Evolutionary conservation across 345 rosid genomes (phyloP), one percentile per base, ranked within the genome.

Genomic region (Sonneratia caseolaris): DNA sequence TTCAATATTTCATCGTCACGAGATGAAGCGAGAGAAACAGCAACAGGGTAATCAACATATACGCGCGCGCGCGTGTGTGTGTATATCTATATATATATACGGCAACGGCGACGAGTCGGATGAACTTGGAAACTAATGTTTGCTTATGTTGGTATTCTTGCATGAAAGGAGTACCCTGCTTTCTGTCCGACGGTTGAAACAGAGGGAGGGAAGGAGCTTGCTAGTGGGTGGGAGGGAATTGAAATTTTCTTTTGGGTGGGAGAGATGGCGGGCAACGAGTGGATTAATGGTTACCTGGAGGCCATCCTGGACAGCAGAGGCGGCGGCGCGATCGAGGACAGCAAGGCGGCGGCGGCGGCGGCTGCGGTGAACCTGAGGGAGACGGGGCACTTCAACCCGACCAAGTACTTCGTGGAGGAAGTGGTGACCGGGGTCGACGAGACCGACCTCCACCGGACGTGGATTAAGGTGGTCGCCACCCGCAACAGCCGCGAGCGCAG

Each of bases 391-490:
- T 91, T 95, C 79, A 95, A 91, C 71, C 97, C 97, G 1, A 91
- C 95, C 12, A 87, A 85, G 78, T 95, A 91, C 48, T 91, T 95
- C 47, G 99, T 91, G 18, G 99, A 95, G 79, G 99, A 95, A 77
- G 99, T 95, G 66, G 97, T 95, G 0, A 86, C 92, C 3, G 96
- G 92, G 0, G 96, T 95, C 48, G 99, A 95, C 70, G 99, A 95
- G 78, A 85, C 92, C 53, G 97, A 95, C 80, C 79, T 95, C 38
- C 86, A 95, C 36, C 79, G 96, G 64, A 91, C 99, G 35, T 95
- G 99, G 99, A 77, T 95, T 69, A 95, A 95, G 87, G 99, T 91
- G 6, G 97, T 90, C 5, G 97, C 98, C 68, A 94, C 97, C 51
- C 89, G 98, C 45, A 91, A 89, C 77, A 84, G 91, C 24, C 91